Evolutionary conservation across 2,329 filamentous ascomycete species (phyloP).

Genomic region (Diplodia mutila): DNA sequence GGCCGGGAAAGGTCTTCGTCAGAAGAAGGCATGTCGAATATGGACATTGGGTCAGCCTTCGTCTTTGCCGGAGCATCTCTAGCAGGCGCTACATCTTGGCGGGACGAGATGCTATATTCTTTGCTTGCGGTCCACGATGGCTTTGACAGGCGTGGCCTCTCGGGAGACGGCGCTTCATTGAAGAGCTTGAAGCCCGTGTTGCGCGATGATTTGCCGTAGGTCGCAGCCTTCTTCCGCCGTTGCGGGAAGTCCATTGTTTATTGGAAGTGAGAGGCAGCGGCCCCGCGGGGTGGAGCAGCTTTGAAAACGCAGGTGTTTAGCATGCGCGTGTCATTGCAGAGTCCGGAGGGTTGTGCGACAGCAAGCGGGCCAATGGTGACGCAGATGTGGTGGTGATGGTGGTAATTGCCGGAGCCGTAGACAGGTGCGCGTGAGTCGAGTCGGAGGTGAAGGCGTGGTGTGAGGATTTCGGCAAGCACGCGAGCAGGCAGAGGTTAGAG

Average conservation of each 20-base stretch:
- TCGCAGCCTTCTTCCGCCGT: conserved; percentile 43
- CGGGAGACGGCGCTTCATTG: conserved; percentile 39
- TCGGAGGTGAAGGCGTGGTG: background rate
- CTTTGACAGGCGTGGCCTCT: conserved; percentile 36
- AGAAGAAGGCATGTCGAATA: conserved; percentile 49
- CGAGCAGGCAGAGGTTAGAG: background rate
- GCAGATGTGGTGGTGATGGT: background rate
- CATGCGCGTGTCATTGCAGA: background rate
- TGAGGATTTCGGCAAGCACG: background rate
- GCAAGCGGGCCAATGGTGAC: background rate
- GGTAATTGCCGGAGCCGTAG: background rate
- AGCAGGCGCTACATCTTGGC: background rate
- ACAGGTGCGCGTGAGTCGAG: background rate
- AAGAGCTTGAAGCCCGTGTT: conserved; percentile 29
- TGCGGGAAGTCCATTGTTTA: conserved; percentile 29
- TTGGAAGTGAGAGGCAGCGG: conserved; percentile 3
- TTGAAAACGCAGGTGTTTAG: background rate
- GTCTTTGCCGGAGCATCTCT: background rate
- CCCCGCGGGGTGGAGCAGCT: background rate
- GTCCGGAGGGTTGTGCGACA: background rate
- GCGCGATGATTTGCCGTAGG: conserved; percentile 44
- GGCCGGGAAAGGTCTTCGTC: conserved; percentile 33
- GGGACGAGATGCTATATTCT: background rate
- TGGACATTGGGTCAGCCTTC: conserved; percentile 21
- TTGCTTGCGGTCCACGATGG: conserved; percentile 4